Evolutionary conservation across 2,329 filamentous ascomycete genomes (phyloP).

Genomic region (Claviceps quebecensis): DNA sequence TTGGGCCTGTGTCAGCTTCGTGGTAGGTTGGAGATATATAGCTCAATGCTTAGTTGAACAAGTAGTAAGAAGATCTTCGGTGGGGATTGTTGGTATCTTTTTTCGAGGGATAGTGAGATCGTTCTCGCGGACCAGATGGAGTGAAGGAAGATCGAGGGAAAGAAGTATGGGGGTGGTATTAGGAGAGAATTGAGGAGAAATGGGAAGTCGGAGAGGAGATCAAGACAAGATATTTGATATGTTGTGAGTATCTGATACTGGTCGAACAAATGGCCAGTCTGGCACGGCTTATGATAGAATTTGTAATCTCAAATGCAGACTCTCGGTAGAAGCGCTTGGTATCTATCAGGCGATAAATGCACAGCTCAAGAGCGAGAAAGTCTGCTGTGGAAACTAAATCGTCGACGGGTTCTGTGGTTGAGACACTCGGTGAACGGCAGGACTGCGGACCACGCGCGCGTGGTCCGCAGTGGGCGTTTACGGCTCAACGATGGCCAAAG

Average conservation of each 20-base stretch:
- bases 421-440: constrained; percentile 70
- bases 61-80: neutral
- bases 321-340: constrained; percentile 19
- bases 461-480: constrained; percentile 74
- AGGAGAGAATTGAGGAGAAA: neutral
- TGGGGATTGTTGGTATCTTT: neutral
- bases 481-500: constrained; percentile 76
- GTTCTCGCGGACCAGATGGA: neutral
- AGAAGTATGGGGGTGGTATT: neutral
- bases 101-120: neutral
- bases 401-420: constrained; percentile 34
- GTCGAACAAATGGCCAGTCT: constrained; percentile 13
- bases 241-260: neutral
- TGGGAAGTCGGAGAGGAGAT: neutral
- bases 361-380: constrained; percentile 31
- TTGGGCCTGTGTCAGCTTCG: neutral
- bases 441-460: constrained; percentile 53
- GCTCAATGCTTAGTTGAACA: neutral
- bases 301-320: constrained; percentile 24
- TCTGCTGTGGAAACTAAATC: constrained; percentile 45
- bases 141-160: neutral
- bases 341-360: neutral
- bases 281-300: constrained; percentile 17
- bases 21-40: neutral
- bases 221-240: neutral